phyloP scores from a whole-genome alignment of 257 asterid genomes.

The Solanum chilense region DNA sequence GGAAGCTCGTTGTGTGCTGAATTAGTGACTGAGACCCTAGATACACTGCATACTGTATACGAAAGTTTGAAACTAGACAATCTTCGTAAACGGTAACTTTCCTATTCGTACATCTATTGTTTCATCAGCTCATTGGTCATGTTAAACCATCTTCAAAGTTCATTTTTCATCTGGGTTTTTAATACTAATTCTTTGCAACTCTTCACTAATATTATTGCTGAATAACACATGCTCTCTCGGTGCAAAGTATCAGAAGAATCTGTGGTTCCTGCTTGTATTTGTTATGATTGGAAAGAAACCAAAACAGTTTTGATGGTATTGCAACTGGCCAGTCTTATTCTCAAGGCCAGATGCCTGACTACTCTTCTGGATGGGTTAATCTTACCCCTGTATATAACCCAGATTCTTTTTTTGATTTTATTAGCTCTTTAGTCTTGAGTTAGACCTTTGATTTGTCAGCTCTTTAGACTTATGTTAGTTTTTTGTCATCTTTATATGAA shows the following conservation, averaged over 20 bases:
- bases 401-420: neutral
- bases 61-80: slow-evolving; percentile 82
- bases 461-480: neutral
- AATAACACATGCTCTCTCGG: neutral
- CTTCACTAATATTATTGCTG: neutral
- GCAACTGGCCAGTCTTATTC: neutral
- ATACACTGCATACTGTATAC: slow-evolving; percentile 82
- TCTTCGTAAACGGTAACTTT: slow-evolving; percentile 73
- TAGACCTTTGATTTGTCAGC: neutral
- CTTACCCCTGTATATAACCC: neutral
- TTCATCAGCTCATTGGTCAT: neutral
- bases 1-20: slow-evolving; percentile 27
- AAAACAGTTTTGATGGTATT: neutral
- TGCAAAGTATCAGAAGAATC: neutral
- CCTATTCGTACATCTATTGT: neutral
- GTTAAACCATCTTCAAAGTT: neutral
- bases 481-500: neutral
- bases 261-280: neutral
- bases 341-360: neutral
- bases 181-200: neutral
- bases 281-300: neutral
- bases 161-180: neutral
- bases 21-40: slow-evolving; percentile 51
- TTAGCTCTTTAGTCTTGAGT: neutral
- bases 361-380: neutral